Conservation (phyloP, 805 yeast species). For the Ogataea methylovora region DNA sequence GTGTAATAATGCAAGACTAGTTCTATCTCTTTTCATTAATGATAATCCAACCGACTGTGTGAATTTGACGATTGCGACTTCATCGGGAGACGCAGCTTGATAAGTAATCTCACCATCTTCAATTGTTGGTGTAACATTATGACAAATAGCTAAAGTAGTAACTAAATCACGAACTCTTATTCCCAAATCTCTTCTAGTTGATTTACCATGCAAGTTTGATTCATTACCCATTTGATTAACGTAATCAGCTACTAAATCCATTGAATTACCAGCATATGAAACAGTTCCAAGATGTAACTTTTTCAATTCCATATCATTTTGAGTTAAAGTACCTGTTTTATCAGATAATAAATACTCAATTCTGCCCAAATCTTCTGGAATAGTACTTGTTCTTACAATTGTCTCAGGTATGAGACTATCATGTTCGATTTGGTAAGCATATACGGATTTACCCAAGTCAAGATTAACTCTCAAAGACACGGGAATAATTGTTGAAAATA, state of each 20-base stretch:
- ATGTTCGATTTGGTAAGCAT: slow-evolving; percentile 90
- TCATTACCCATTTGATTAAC: slow-evolving; percentile 29
- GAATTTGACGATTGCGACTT: slow-evolving; percentile 91
- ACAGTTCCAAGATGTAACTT: slow-evolving; percentile 90
- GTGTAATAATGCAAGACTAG: slow-evolving; percentile 62
- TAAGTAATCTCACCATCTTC: slow-evolving; percentile 71
- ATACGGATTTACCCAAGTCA: slow-evolving; percentile 92
- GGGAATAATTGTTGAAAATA: slow-evolving; percentile 93
- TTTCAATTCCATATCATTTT: slow-evolving; percentile 95
- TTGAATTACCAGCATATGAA: slow-evolving; percentile 84
- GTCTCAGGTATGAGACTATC: slow-evolving; percentile 78
- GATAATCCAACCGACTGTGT: slow-evolving; percentile 82
- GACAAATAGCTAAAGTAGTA: slow-evolving; percentile 85
- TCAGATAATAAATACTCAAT: slow-evolving; percentile 89
- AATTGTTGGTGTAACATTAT: slow-evolving; percentile 90
- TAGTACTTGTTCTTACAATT: slow-evolving; percentile 92
- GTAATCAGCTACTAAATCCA: slow-evolving; percentile 79
- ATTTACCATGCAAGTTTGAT: slow-evolving; percentile 3
- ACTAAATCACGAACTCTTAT: slow-evolving; percentile 73
- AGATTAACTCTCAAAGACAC: slow-evolving; percentile 91
- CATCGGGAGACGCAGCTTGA: slow-evolving; percentile 99
- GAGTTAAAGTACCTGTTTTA: slow-evolving; percentile 96
- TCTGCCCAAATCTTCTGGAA: slow-evolving; percentile 96
- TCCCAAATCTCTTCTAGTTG: slow-evolving; percentile 61
- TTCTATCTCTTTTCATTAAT: slow-evolving; percentile 75